Evolutionary conservation across 768 basidiomycete species (phyloP).

Genomic region (Boletellus ananiceps): DNA sequence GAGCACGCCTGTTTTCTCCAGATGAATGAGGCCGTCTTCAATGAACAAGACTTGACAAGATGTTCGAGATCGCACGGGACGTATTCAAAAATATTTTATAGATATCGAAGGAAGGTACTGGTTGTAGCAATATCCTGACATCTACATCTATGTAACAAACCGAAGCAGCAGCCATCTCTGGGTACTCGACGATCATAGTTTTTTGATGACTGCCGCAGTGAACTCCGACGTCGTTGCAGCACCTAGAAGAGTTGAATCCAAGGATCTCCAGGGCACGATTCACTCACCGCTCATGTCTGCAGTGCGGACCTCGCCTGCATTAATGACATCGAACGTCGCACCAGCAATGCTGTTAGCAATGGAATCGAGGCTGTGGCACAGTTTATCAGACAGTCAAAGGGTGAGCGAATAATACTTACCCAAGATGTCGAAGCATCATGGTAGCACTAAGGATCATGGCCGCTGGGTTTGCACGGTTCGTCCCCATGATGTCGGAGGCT

Average conservation of each 20-base stretch:
- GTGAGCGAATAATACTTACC: conserved; percentile 44
- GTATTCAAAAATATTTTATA: not conserved
- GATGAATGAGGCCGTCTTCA: conserved; percentile 52
- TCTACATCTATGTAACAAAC: conserved; percentile 24
- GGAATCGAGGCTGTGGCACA: conserved; percentile 63
- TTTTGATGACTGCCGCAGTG: conserved; percentile 87
- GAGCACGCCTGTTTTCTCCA: conserved; percentile 34
- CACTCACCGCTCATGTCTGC: conserved; percentile 90
- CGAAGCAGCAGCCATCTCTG: conserved; percentile 1
- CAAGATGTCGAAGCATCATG: conserved; percentile 96
- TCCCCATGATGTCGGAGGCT: conserved; percentile 94
- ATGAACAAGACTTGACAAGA: conserved; percentile 17
- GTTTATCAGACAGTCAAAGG: conserved; percentile 14
- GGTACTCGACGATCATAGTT: conserved; percentile 40
- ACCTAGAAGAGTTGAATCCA: conserved; percentile 41
- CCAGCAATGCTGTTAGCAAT: conserved; percentile 92
- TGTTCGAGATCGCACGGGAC: too few relatives aligned
- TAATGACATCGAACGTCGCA: conserved; percentile 90
- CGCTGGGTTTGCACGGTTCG: conserved; percentile 92
- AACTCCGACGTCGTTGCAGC: conserved; percentile 92
- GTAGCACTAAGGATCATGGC: conserved; percentile 97
- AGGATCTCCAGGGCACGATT: not conserved
- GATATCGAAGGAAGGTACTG: conserved; percentile 16
- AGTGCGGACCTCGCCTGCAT: conserved; percentile 82
- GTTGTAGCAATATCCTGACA: conserved; percentile 13